phyloP scores from a whole-genome alignment of 352 stramenopile genomes.

The Phytophthora pistaciae region DNA sequence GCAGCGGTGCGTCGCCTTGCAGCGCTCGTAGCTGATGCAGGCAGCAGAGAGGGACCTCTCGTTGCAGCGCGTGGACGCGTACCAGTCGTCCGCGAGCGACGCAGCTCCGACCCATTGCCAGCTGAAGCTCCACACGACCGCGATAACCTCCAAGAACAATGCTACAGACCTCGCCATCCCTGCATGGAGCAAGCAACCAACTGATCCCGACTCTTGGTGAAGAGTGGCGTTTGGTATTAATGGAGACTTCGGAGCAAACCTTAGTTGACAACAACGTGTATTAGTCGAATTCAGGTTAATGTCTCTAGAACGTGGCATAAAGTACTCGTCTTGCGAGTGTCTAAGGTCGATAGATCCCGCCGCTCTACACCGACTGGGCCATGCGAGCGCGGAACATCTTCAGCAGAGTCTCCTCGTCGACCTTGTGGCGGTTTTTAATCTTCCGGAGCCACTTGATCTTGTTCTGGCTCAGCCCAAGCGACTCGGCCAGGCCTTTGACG shows the following conservation, averaged over 20 bases:
- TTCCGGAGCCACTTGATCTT: background rate
- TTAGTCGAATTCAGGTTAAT: background rate
- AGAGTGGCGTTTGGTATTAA: background rate
- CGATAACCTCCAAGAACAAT: background rate
- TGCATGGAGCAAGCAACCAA: background rate
- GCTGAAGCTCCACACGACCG: background rate
- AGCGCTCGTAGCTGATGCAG: conserved; percentile 91
- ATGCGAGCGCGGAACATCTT: background rate
- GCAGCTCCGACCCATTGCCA: background rate
- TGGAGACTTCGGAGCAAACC: no score
- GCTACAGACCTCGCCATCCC: background rate
- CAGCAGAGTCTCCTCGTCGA: conserved; percentile 1
- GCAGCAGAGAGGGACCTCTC: conserved; percentile 46
- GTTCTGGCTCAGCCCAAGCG: conserved; percentile 4
- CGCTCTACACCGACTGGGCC: background rate
- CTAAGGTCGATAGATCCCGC: background rate
- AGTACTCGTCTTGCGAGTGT: background rate
- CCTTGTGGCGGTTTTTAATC: conserved; percentile 10
- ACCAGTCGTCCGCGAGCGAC: conserved; percentile 58
- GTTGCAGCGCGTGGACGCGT: conserved; percentile 66
- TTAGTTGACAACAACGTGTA: background rate
- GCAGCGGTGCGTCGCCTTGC: conserved; percentile 95
- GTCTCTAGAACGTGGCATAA: background rate
- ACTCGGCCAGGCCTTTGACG: conserved; percentile 7
- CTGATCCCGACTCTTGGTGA: conserved; percentile 5